Conservation (phyloP, 1,139 yeast genomes). For the Lodderomyces jiufengensis region DNA sequence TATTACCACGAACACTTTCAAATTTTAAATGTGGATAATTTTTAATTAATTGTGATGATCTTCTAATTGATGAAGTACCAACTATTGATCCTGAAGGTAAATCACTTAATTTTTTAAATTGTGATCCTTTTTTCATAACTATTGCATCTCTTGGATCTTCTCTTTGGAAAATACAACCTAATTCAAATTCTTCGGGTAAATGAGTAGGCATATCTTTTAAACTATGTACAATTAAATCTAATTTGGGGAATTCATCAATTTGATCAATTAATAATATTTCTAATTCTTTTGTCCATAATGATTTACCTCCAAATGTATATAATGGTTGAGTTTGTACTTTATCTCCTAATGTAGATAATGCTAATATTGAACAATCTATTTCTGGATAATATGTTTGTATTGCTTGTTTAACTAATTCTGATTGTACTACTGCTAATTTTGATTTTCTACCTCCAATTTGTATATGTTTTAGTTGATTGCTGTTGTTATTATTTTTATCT, state of each 20-base stretch:
- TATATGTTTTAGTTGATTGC: conserved; percentile 20
- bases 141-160: conserved; percentile 93
- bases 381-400: conserved; percentile 63
- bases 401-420: conserved; percentile 63
- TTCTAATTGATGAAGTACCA: conserved; percentile 90
- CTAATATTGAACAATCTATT: conserved; percentile 61
- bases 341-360: conserved; percentile 86
- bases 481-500: conserved; percentile 3
- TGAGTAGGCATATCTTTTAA: conserved; percentile 93
- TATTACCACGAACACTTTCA: conserved; percentile 85
- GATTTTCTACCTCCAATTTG: conserved; percentile 90
- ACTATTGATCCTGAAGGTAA: conserved; percentile 84
- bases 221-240: conserved; percentile 91
- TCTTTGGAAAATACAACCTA: conserved; percentile 83
- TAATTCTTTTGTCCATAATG: conserved; percentile 93
- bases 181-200: conserved; percentile 82
- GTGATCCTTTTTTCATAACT: conserved; percentile 68
- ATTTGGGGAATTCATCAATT: conserved; percentile 60
- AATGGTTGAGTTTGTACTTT: conserved; percentile 80
- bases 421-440: conserved; percentile 79
- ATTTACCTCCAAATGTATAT: conserved; percentile 93
- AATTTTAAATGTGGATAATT: conserved; percentile 41
- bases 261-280: conserved; percentile 69
- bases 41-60: conserved; percentile 65
- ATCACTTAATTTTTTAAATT: conserved; percentile 61